Evolutionary conservation across 495 filamentous ascomycete genomes (phyloP).

Genomic region (Penicillium daleae): DNA sequence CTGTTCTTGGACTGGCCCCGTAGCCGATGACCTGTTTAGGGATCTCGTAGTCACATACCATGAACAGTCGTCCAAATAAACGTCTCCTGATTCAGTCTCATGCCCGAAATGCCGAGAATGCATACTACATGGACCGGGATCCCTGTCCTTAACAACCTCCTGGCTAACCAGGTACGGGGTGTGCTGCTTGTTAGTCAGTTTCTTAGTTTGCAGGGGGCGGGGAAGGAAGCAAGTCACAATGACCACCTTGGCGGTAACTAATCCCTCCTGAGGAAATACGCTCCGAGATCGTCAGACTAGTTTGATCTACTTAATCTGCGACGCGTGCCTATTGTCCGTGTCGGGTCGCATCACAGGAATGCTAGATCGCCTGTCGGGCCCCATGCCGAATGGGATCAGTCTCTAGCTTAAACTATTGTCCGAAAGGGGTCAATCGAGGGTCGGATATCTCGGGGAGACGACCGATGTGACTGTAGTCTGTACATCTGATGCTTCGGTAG

Average conservation of each 20-base stretch:
- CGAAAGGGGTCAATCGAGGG: conserved; percentile 7
- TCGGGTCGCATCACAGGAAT: conserved; percentile 24
- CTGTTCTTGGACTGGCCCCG: not conserved
- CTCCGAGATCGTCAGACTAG: conserved; percentile 21
- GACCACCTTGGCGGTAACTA: not conserved
- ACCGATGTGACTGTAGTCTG: not conserved
- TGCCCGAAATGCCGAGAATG: conserved; percentile 5
- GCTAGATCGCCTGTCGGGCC: conserved; percentile 8
- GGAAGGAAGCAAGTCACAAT: not conserved
- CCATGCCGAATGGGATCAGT: not conserved
- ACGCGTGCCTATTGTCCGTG: conserved; percentile 3
- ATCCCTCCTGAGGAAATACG: conserved; percentile 12
- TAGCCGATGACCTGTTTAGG: not conserved
- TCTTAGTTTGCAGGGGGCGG: not conserved
- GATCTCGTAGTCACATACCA: conserved; percentile 1
- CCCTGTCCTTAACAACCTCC: not conserved
- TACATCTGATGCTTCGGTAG: not conserved
- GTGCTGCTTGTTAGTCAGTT: too few species aligned
- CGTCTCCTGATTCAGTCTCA: conserved; percentile 4
- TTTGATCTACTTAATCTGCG: not conserved
- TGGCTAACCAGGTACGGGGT: not conserved
- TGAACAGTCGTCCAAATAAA: conserved; percentile 1
- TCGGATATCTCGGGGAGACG: not conserved
- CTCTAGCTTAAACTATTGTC: conserved; percentile 3
- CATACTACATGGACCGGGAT: conserved; percentile 3